Base-by-base conservation (phyloP, 495 filamentous ascomycete genomes). In the Podospora fimiseda region DNA sequence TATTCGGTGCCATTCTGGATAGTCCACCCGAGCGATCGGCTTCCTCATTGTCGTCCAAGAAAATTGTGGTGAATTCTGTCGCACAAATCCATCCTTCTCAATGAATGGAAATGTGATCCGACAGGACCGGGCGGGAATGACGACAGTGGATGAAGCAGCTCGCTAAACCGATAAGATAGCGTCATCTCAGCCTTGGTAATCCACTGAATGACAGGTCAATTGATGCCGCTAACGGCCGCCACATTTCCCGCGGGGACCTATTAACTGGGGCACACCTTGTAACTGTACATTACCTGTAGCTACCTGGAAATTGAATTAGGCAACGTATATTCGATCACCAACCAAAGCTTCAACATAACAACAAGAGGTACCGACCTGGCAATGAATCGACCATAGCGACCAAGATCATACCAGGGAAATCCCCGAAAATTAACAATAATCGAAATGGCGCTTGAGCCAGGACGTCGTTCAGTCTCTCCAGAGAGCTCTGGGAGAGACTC, bases 401-500 rank as follows among this genome's bases (percentile, higher is more conserved):
- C 30, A 47, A 42, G 38, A 47, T 6, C 23, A 38, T 50, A 55
- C 50, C 37, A 54, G 54, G 59, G 52, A 50, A 44, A 30, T 42
- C 51, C 57, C 55, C 56, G 22, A n/a, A 50, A 50, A 43, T 50
- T 43, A 27, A 19, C 78, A 11, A 33, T 5, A 33, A 33, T 33
- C 27, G 27, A 33, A 62, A 88, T 89, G 85, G 80, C 82, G 69
- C 82, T 87, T 75, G 86, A 88, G 72, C 74, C 83, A 42, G 77
- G 80, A 63, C 77, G 80, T 59, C 80, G 83, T 65, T 85, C 85
- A 56, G 72, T 78, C 60, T 90, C 87, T 55, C 86, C 87, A 58
- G 79, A 86, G 66, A 86, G 83, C 76, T 89, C 86, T 70, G 86
- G 85, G 30, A 83, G 80, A 66, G 85, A 82, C 53, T 84, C 86